Evolutionary conservation across 495 filamentous ascomycete genomes (phyloP).

Genomic region (Aspergillus asperescens): DNA sequence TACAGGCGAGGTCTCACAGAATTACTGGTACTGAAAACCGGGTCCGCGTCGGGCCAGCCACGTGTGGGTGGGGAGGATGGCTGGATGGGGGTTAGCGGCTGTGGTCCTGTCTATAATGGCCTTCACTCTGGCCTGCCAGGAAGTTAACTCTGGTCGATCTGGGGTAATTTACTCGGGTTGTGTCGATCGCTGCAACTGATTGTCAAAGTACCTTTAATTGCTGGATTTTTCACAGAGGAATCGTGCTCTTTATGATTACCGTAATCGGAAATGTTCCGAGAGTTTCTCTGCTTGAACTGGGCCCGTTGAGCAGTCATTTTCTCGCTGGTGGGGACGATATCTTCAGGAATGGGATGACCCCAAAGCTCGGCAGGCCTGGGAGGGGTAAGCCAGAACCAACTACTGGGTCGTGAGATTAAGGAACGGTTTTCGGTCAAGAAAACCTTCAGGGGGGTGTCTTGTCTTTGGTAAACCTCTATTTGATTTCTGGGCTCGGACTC

Average conservation of each 20-base stretch:
- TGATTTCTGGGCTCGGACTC: conserved; percentile 3
- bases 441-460: too few species aligned
- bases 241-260: neutral
- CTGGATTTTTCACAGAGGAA: too few species aligned
- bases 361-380: conserved; percentile 8
- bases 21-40: neutral
- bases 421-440: neutral
- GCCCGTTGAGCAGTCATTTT: neutral
- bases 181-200: too few species aligned
- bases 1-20: neutral
- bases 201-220: too few species aligned
- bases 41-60: conserved; percentile 6
- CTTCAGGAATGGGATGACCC: neutral
- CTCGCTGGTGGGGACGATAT: neutral
- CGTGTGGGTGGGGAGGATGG: conserved; percentile 9
- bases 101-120: neutral
- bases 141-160: conserved; percentile 7
- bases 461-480: conserved; percentile 5
- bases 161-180: conserved; percentile 10
- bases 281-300: neutral
- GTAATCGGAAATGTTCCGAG: neutral
- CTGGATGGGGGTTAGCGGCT: neutral
- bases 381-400: conserved; percentile 5
- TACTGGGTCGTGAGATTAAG: neutral
- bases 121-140: too few species aligned